Evolutionary conservation across 495 filamentous ascomycete genomes (phyloP).

Genomic region (Aspergillus leporis): DNA sequence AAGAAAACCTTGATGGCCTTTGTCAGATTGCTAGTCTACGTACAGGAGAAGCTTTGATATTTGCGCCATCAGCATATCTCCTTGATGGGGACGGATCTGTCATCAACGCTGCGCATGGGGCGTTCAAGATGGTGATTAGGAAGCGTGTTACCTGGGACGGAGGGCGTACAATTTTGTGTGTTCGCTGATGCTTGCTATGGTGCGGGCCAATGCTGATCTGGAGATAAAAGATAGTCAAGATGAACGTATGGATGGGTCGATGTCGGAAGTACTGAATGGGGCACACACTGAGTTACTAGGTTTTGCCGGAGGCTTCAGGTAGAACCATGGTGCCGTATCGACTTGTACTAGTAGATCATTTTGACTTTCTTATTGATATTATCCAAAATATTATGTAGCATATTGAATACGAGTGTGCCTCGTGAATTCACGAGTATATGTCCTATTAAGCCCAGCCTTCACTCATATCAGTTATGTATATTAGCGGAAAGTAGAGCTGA

Average conservation of each 20-base stretch:
- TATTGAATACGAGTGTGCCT: too few relatives aligned
- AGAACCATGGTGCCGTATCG: too few relatives aligned
- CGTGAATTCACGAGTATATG: too few relatives aligned
- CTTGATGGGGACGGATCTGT: slow-evolving; percentile 16
- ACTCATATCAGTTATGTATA: too few relatives aligned
- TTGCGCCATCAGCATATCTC: slow-evolving; percentile 61
- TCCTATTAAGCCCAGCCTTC: too few relatives aligned
- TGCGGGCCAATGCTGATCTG: neutral
- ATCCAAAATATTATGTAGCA: too few relatives aligned
- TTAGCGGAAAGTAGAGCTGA: too few relatives aligned
- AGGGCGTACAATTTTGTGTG: slow-evolving; percentile 24
- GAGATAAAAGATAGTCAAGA: neutral
- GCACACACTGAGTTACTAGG: too few relatives aligned
- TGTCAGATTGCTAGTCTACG: slow-evolving; percentile 58
- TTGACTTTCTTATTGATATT: too few relatives aligned
- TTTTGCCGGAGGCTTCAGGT: too few relatives aligned
- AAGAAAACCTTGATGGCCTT: slow-evolving; percentile 32
- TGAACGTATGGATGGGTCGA: neutral
- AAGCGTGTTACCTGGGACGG: slow-evolving; percentile 33
- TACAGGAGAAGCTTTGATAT: slow-evolving; percentile 66
- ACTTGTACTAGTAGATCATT: too few relatives aligned
- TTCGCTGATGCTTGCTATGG: slow-evolving; percentile 17
- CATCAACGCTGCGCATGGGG: slow-evolving; percentile 19
- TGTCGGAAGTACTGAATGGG: too few relatives aligned
- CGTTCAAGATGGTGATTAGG: slow-evolving; percentile 24